Conservation (phyloP, 805 yeast species). For the Pichia paraexigua region DNA sequence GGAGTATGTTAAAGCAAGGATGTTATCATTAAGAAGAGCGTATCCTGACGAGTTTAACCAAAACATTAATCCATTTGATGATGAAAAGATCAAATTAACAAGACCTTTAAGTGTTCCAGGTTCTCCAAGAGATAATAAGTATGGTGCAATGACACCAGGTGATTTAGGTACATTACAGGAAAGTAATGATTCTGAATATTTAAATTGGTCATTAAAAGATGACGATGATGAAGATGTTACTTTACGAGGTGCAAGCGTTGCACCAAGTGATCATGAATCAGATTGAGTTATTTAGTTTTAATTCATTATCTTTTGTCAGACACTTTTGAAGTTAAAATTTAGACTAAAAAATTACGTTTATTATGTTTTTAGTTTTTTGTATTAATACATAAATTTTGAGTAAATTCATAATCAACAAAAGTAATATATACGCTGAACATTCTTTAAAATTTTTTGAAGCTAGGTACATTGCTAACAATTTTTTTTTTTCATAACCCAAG, state of each 20-base stretch:
- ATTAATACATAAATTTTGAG: neutral
- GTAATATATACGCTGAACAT: too few relatives aligned
- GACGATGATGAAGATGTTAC: slow-evolving; percentile 35
- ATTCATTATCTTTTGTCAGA: too few relatives aligned
- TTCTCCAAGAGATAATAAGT: slow-evolving; percentile 69
- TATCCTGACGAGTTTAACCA: slow-evolving; percentile 74
- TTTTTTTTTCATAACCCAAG: too few relatives aligned
- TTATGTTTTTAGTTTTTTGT: neutral
- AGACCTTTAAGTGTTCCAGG: slow-evolving; percentile 97
- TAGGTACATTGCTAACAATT: too few relatives aligned
- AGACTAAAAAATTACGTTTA: neutral
- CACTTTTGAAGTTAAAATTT: neutral
- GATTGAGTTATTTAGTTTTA: neutral
- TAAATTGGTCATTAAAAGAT: slow-evolving; percentile 44
- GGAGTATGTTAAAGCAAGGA: slow-evolving; percentile 92
- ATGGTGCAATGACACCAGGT: slow-evolving; percentile 85
- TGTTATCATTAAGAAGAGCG: slow-evolving; percentile 84
- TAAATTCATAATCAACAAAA: too few relatives aligned
- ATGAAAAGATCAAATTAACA: slow-evolving; percentile 58
- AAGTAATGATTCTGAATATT: slow-evolving; percentile 77
- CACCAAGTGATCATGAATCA: slow-evolving; percentile 26
- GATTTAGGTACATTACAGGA: slow-evolving; percentile 96
- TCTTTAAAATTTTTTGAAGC: too few relatives aligned
- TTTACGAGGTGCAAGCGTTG: slow-evolving; percentile 30
- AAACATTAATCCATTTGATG: slow-evolving; percentile 33